Evolutionary conservation across 202 grass and related monocot genomes (phyloP).

Genomic region (Cymbopogon flexuosus): DNA sequence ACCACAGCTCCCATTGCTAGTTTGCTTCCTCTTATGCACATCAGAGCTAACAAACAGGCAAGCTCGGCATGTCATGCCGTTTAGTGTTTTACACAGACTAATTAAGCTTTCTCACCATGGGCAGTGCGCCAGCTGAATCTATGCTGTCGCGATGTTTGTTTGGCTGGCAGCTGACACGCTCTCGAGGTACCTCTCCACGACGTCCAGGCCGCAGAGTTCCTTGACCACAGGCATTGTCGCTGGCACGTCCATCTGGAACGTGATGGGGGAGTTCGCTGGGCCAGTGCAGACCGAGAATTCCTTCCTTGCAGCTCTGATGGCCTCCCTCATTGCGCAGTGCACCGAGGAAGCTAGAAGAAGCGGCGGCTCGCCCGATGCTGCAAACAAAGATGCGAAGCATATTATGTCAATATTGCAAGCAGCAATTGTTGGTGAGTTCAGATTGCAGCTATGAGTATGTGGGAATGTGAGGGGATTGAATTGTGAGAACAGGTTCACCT

Average conservation of each 20-base stretch:
- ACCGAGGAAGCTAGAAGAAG: conserved; percentile 78
- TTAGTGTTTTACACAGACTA: too few species aligned
- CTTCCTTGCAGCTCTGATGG: conserved; percentile 57
- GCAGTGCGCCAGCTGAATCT: background rate
- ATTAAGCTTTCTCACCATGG: too few species aligned
- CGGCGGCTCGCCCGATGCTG: conserved; percentile 87
- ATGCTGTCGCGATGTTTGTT: conserved; percentile 18
- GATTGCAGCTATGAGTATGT: background rate
- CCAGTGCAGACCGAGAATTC: conserved; percentile 31
- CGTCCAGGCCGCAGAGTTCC: conserved; percentile 53
- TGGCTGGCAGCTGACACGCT: background rate
- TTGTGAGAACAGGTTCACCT: too few species aligned
- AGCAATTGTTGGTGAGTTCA: background rate
- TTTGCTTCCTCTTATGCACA: background rate
- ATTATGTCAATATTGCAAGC: background rate
- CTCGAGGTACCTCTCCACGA: conserved; percentile 57
- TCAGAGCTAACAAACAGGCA: background rate
- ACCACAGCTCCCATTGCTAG: background rate
- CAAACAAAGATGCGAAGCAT: background rate
- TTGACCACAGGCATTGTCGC: conserved; percentile 55
- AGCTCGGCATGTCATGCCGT: background rate
- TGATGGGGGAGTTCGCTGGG: conserved; percentile 10
- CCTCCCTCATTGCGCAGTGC: conserved; percentile 85
- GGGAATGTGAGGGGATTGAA: background rate
- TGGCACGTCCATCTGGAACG: conserved; percentile 50